Base-by-base conservation (phyloP, 495 filamentous ascomycete species). In the Aspergillus bertholletiae region DNA sequence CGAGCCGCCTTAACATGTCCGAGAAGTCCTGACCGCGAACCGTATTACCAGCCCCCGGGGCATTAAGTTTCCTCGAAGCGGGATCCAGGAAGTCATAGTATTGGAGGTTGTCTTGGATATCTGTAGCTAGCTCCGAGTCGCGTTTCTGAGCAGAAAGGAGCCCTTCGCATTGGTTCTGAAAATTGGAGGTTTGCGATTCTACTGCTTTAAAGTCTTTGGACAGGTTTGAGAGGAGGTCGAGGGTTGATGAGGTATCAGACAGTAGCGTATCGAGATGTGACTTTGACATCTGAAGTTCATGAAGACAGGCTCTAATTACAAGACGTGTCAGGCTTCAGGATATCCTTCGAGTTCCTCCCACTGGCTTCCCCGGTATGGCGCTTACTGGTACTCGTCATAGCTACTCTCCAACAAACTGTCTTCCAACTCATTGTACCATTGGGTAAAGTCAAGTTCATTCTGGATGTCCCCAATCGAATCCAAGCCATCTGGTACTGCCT, bases 31-130 rank as follows among this genome's bases (percentile, higher is more conserved):
- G 83, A 54, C 84, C 86, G 48, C 89, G 86, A 35, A 93, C 91
- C 40, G 90, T 80, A 58, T 85, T 92, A 27, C 86, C 84, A 20
- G 92, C 90, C 13, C 92, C 91, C 8, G 95, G 94, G 21, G 92
- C 92, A 76, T 97, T 96, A 39, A 98, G 82, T 24, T 88, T 81
- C 48, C 90, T 81, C 11, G 92, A 96, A 46, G 93, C 89, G 46
- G 88, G 92, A 54, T 97, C 94, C 20, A 97, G 79, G 65, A 93
- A 95, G 20, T 85, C 83, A 65, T 97, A 99, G 66, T 96, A 96
- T 57, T 90, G 84, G 6, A 96, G 77, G 57, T 96, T 95, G 24
- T 86, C 83, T 7, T 87, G 86, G 43, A 99, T 87, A 26, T 87
- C 84, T 57, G 92, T 85, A 1, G 90, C 88, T 34, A 97, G 75